Base-by-base conservation (phyloP, 108 stramenopile species). In the Aureococcus anophagefferens region DNA sequence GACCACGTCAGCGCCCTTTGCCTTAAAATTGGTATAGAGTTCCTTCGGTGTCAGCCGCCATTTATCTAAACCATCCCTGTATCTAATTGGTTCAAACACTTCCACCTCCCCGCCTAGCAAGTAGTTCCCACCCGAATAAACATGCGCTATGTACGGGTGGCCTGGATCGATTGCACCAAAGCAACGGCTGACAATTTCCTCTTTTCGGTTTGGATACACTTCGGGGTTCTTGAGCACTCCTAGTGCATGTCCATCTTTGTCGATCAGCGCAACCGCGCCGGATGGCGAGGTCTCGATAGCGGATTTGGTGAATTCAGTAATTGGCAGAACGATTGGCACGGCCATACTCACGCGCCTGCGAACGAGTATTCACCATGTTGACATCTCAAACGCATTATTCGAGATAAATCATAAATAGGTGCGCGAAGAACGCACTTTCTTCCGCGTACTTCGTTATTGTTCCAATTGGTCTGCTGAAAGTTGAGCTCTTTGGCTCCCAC, bases 1-100 rank as follows among this genome's bases (percentile, higher is more conserved):
- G 46, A 98, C 94, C 0, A 93, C 95, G 85, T 98, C 97, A 28
- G 97, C 97, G 46, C 89, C 89, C 85, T 94, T 95, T 66, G 79
- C 74, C 71, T 93, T 85, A 73, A 98, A 98, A 77, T 98, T 93
- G 35, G 85, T 83, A 75, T 91, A 81, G 30, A 98, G 81, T 74
- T 98, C 94, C 45, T 69, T 80, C 46, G 89, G 87, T 16, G 97
- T 96, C 74, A 94, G 91, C 68, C 97, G 90, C 91, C 92, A 98
- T 79, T 95, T 74, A 74, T 98, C 97, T 63, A 98, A 75, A n/a
- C 97, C 97, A 74, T 98, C 97, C 75, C 95, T 95, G 92, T 98
- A 98, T 62, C 78, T 82, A 79, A 96, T 94, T 30, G 93, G 87
- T 71, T 92, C 95, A 34, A 98, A 77, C 63, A 98, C 80, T 83